Percentiles rank a stretch among this genome's conserved stretches.
phyloP scores from a whole-genome alignment of 768 basidiomycete genomes.

The Suillus tomentosus region DNA sequence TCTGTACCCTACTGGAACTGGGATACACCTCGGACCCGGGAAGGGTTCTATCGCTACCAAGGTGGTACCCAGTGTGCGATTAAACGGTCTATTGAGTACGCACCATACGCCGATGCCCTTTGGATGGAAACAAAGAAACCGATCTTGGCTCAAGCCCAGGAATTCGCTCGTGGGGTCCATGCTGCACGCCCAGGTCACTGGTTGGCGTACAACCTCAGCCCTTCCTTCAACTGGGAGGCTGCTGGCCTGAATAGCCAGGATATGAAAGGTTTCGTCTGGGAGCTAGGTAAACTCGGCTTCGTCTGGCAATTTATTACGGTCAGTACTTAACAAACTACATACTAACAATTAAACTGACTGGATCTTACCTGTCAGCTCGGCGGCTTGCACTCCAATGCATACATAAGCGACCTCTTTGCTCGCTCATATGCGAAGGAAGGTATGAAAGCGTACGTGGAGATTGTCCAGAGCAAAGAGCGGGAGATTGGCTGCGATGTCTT shows the following conservation, averaged over 20 bases:
- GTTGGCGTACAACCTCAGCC: slow-evolving; percentile 95
- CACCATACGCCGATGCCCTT: slow-evolving; percentile 88
- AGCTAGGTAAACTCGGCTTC: slow-evolving; percentile 93
- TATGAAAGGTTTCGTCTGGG: slow-evolving; percentile 90
- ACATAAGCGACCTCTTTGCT: slow-evolving; percentile 94
- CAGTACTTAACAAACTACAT: slow-evolving; percentile 29
- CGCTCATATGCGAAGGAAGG: slow-evolving; percentile 87
- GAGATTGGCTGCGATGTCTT: slow-evolving; percentile 95
- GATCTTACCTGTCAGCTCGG: slow-evolving; percentile 62
- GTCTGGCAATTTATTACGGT: slow-evolving; percentile 99
- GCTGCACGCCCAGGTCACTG: slow-evolving; percentile 84
- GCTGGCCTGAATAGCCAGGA: slow-evolving; percentile 85
- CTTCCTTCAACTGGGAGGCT: slow-evolving; percentile 93
- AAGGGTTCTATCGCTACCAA: slow-evolving; percentile 97
- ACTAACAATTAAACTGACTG: slow-evolving; percentile 13
- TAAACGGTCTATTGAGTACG: slow-evolving; percentile 89
- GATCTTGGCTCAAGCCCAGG: slow-evolving; percentile 85
- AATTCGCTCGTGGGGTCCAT: slow-evolving; percentile 90
- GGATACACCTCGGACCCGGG: slow-evolving; percentile 91
- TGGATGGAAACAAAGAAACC: slow-evolving; percentile 99
- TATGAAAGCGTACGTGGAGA: slow-evolving; percentile 98
- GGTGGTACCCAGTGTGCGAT: slow-evolving; percentile 95
- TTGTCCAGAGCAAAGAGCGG: slow-evolving; percentile 89
- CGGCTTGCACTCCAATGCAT: slow-evolving; percentile 96
- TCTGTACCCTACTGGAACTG: slow-evolving; percentile 89